phyloP scores from a whole-genome alignment of 1,139 yeast species.

The Magnusiomyces suaveolens region DNA sequence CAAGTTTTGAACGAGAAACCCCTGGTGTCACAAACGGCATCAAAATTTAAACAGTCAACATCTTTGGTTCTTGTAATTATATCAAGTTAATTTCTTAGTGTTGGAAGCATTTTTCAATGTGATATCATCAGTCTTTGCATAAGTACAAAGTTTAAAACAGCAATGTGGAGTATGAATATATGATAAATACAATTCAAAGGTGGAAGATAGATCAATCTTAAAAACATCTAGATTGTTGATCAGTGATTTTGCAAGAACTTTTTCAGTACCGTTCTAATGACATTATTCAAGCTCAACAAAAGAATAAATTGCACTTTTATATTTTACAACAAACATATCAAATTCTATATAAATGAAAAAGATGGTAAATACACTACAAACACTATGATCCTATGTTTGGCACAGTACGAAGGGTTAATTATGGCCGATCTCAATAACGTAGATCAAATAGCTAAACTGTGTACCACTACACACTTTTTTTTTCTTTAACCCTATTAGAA shows the following conservation, averaged over 20 bases:
- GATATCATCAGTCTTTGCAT: conserved; percentile 93
- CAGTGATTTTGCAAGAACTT: conserved; percentile 85
- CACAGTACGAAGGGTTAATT: no score
- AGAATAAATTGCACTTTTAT: conserved; percentile 93
- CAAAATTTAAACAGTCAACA: no score
- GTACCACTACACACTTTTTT: no score
- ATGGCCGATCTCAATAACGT: no score
- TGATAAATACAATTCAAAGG: conserved; percentile 86
- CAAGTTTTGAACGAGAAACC: no score
- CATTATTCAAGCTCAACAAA: conserved; percentile 99
- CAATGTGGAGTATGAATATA: conserved; percentile 98
- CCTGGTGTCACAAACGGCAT: no score
- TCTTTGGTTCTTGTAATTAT: no score
- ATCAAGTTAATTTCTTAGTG: conserved; percentile 94
- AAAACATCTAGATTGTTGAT: conserved; percentile 97
- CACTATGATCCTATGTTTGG: no score
- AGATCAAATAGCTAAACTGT: no score
- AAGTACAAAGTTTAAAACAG: conserved; percentile 84
- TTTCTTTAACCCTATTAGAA: no score
- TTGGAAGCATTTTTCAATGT: conserved; percentile 99
- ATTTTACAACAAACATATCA: conserved; percentile 88
- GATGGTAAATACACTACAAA: no score
- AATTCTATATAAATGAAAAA: no score
- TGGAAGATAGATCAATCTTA: conserved; percentile 90
- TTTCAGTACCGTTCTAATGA: conserved; percentile 96